A percentile compares a stretch with the other conserved stretches of the same genome.
Conservation (phyloP, 2,329 filamentous ascomycete species). For the Aspergillus sp. region DNA sequence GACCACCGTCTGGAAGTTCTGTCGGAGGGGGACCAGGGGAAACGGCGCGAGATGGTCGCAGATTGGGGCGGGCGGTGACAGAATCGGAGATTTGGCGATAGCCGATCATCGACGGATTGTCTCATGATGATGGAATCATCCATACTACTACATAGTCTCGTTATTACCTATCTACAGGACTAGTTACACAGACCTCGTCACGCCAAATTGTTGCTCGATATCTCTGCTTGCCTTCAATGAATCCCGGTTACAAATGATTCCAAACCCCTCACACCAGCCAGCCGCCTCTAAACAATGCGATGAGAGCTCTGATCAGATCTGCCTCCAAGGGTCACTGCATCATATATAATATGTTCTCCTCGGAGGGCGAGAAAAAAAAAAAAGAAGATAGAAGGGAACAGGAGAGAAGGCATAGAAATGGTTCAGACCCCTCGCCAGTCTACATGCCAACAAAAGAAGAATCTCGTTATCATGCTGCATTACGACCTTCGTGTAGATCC, state of each 20-base stretch:
- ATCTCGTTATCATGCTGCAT: slow-evolving; percentile 18
- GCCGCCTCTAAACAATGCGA: slow-evolving; percentile 13
- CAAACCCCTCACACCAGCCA: slow-evolving; percentile 12
- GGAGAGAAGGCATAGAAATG: slow-evolving; percentile 8
- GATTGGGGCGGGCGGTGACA: slow-evolving; percentile 19
- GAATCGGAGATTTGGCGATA: slow-evolving; percentile 3
- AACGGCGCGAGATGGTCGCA: slow-evolving; percentile 4
- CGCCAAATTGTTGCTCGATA: no score
- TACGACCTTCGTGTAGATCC: slow-evolving; percentile 11
- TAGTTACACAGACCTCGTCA: no score
- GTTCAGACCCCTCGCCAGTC: slow-evolving; percentile 19
- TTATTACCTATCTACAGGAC: no score
- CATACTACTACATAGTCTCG: no score
- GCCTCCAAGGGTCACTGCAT: slow-evolving; percentile 2
- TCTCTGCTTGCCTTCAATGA: background rate
- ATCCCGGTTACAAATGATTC: background rate
- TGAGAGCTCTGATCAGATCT: slow-evolving; percentile 2
- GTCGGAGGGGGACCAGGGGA: slow-evolving; percentile 4
- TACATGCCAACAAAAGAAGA: slow-evolving; percentile 17
- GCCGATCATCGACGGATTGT: background rate
- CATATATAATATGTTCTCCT: slow-evolving; percentile 15
- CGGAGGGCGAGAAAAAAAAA: slow-evolving; percentile 13
- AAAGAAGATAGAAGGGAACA: slow-evolving; percentile 10
- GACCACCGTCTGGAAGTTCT: background rate
- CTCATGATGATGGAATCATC: background rate